Evolutionary conservation across 2,329 filamentous ascomycete species (phyloP).

Genomic region (Xylaria sp.): DNA sequence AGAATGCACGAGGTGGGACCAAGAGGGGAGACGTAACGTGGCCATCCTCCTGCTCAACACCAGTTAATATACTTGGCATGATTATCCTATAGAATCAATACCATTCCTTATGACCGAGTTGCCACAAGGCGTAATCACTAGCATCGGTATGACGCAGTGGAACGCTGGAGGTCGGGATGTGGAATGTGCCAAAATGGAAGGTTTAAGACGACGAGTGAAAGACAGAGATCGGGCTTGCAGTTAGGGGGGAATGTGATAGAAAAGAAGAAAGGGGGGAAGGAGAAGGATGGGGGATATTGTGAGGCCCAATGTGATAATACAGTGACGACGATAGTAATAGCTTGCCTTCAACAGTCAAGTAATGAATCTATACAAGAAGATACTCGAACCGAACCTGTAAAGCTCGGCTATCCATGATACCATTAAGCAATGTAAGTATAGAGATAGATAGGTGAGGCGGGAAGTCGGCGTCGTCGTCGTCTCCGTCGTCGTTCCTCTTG

Average conservation of each 20-base stretch:
- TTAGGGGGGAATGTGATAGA: not conserved
- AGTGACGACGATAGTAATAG: not conserved
- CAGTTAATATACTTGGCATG: not conserved
- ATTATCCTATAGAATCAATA: not conserved
- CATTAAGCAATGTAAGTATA: not conserved
- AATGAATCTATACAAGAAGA: not conserved
- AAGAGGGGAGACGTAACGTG: constrained; percentile 13
- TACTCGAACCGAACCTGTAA: not conserved
- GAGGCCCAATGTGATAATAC: not conserved
- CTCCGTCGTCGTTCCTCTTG: not conserved
- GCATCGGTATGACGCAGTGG: not conserved
- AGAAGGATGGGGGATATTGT: not conserved
- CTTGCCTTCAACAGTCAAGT: not conserved
- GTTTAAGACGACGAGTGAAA: not conserved
- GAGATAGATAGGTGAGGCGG: not conserved
- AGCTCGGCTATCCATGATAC: not conserved
- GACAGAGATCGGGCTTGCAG: not conserved
- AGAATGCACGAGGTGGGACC: constrained; percentile 12
- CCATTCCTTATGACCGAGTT: not conserved
- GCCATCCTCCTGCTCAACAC: not conserved
- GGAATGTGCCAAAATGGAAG: constrained; percentile 9
- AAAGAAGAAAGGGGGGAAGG: not conserved
- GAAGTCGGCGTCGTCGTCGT: not conserved
- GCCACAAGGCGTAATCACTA: not conserved
- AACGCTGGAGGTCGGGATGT: constrained; percentile 8